Base-by-base conservation (phyloP, 23 red algal genomes). In the Cyanidioschyzon merolae region DNA sequence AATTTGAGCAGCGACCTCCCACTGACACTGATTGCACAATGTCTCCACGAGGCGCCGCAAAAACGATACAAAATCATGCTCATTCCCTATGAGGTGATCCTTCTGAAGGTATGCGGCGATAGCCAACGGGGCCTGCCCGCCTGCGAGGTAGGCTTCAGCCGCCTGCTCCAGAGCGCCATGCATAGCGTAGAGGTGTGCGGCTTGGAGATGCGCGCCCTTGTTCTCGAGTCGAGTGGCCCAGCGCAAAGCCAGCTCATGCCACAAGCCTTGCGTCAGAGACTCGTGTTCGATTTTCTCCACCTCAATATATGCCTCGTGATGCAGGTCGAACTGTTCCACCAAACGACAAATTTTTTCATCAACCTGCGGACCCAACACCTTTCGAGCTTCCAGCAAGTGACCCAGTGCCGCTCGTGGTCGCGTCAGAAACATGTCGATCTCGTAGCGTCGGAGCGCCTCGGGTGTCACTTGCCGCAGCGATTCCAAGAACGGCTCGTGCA, bases 351-450 rank as follows among this genome's bases (percentile, higher is more conserved):
- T 25, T 7, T 27, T 7, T 35, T 25, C 21, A 25, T 71, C 63
- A 7, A 35, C 63, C 29, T 71, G n/a, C 29, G 63, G 63, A 7
- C 21, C 63, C 29, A 35, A 7, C n/a, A 17, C 63, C n/a, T 32
- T 35, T 25, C 32, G n/a, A 35, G 63, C 63, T 27, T 17, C 16
- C 12, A 80, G 76, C 35, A 89, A 41, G 34, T 83, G 16, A 0
- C 74, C 37, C 36, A 94, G 41, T 37, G 80, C 85, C 31, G 40
- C 54, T 50, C 77, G 82, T 75, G 84, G 84, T 2, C 81, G 58
- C 63, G 79, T 50, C 1, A 85, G 50, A 34, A 82, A 79, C 58
- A 77, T 76, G 59, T 94, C 90, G 37, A 94, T 94, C 18, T 58
- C 78, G 54, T 81, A 94, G 39, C 80, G 80, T 3, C 79, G 75